A percentile compares a stretch with the other conserved stretches of the same genome.
phyloP scores from a whole-genome alignment of 139 green algal species.

The Micractinium conductrix region DNA sequence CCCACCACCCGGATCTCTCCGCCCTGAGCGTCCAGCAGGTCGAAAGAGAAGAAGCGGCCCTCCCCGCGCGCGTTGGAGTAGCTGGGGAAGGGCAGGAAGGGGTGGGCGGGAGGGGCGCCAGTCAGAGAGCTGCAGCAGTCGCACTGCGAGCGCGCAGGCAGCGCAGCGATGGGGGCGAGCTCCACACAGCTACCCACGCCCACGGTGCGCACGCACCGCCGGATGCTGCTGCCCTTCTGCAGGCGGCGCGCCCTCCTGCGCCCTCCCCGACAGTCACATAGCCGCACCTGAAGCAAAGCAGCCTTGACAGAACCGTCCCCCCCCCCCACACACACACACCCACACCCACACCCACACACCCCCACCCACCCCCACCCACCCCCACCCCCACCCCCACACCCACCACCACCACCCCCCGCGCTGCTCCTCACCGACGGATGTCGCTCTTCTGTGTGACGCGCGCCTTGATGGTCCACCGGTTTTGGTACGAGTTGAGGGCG shows the following conservation, averaged over 20 bases:
- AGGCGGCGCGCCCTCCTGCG: too few species aligned
- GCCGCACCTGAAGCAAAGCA: too few species aligned
- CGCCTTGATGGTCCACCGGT: constrained; percentile 95
- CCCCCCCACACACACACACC: too few species aligned
- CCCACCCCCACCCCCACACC: not conserved
- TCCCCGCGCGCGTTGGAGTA: constrained; percentile 85
- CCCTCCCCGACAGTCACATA: too few species aligned
- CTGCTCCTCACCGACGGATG: constrained; percentile 62
- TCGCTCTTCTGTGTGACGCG: constrained; percentile 85
- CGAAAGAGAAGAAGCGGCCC: constrained; percentile 95
- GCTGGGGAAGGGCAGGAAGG: constrained; percentile 20
- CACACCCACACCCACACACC: constrained; percentile 44
- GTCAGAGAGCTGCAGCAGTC: not conserved
- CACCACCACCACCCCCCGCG: too few species aligned
- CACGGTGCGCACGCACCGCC: too few species aligned
- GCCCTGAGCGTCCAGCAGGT: constrained; percentile 62
- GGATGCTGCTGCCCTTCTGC: too few species aligned
- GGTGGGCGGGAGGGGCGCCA: not conserved
- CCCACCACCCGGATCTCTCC: constrained; percentile 61
- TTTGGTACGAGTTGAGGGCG: constrained; percentile 92
- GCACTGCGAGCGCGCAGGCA: too few species aligned
- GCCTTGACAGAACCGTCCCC: too few species aligned
- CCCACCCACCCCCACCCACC: not conserved
- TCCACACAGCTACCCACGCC: too few species aligned
- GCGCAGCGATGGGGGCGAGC: too few species aligned